These are phyloP conservation scores for Lophiotrema nucula DNA, from an alignment of 495 filamentous ascomycete genomes.

Conservation along the genomic window DNA sequence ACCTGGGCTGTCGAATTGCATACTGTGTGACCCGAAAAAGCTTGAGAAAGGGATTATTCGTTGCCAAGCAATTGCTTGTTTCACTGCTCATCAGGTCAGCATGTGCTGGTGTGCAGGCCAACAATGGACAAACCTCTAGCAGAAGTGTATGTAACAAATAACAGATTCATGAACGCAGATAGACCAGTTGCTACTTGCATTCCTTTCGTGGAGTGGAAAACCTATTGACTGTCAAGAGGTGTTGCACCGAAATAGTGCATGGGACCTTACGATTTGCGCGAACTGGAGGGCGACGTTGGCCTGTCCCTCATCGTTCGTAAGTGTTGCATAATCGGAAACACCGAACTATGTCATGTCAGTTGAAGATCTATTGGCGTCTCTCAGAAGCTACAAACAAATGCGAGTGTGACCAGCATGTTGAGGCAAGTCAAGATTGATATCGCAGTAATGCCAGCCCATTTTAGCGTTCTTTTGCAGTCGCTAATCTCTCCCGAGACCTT, in stretches of 20 bases:
- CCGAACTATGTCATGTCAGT: background rate
- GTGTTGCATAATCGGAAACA: background rate
- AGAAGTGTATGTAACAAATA: background rate
- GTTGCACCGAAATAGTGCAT: background rate
- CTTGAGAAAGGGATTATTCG: slow-evolving; percentile 12
- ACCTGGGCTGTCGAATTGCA: background rate
- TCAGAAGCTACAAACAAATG: background rate
- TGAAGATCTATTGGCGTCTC: background rate
- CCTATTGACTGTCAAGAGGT: background rate
- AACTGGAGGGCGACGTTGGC: no score
- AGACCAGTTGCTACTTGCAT: background rate
- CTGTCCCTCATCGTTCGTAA: no score
- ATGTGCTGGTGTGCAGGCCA: slow-evolving; percentile 1
- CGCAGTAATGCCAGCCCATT: background rate
- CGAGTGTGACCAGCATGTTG: background rate
- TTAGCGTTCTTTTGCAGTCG: background rate
- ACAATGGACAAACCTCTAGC: background rate
- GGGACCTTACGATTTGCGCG: no score
- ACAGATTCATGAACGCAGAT: background rate
- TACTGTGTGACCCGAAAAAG: slow-evolving; percentile 3
- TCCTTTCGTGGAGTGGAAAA: background rate
- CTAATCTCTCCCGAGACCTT: background rate
- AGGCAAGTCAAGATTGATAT: background rate
- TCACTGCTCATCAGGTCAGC: slow-evolving; percentile 30
- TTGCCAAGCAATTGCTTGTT: slow-evolving; percentile 19